Conservation (phyloP, 225 moss, liverwort and hornwort species). For the Marchantia paleacea region DNA sequence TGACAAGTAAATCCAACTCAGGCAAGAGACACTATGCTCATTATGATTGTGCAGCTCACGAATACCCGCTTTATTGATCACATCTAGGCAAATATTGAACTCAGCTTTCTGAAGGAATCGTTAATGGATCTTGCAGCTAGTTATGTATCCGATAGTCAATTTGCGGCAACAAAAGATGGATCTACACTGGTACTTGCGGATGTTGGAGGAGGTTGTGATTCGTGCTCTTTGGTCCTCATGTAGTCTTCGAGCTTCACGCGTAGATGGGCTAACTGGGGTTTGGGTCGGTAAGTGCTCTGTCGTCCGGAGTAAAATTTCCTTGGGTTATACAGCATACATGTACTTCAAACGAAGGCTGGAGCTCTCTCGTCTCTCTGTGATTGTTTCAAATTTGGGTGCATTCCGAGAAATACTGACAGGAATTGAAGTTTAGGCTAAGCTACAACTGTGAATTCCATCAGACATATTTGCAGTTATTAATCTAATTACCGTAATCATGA, state of each 20-base stretch:
- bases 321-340: background rate
- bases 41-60: background rate
- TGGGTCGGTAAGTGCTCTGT: slow-evolving; percentile 56
- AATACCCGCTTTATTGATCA: background rate
- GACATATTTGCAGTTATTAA: background rate
- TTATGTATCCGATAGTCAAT: slow-evolving; percentile 84
- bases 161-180: slow-evolving; percentile 65
- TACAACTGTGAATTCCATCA: background rate
- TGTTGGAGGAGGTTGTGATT: slow-evolving; percentile 78
- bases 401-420: too few species aligned
- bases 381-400: background rate
- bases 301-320: background rate
- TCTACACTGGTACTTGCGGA: slow-evolving; percentile 84
- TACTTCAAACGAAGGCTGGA: background rate
- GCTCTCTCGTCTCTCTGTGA: too few species aligned
- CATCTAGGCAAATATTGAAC: background rate
- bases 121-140: slow-evolving; percentile 46
- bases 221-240: slow-evolving; percentile 58
- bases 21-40: background rate
- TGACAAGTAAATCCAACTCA: background rate
- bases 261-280: slow-evolving; percentile 80
- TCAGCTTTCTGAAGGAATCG: background rate
- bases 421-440: too few species aligned
- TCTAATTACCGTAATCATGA: background rate
- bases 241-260: slow-evolving; percentile 58